Conservation (phyloP, 805 yeast genomes). For the Cyberlindnera sargentensis region DNA sequence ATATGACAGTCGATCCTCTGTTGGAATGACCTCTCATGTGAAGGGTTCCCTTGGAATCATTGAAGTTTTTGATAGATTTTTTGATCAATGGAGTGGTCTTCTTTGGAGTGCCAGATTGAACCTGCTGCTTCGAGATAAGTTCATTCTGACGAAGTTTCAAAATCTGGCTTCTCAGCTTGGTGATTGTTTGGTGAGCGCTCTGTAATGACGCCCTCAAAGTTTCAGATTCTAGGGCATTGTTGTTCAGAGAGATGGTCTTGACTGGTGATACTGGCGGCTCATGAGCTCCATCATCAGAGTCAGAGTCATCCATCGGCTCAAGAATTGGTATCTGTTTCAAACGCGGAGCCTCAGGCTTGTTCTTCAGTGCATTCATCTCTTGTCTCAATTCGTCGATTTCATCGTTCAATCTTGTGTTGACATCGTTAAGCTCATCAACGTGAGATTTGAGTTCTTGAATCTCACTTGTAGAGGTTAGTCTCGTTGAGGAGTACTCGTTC, state of each 20-base stretch:
- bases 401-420: conserved; percentile 51
- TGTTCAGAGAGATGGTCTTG: conserved; percentile 31
- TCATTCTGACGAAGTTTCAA: conserved; percentile 22
- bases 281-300: conserved; percentile 31
- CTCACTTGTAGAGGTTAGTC: conserved; percentile 33
- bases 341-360: conserved; percentile 12
- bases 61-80: conserved; percentile 5
- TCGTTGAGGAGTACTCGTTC: conserved; percentile 31
- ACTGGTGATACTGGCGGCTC: conserved; percentile 32
- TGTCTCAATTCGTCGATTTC: conserved; percentile 26
- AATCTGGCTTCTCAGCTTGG: conserved; percentile 43
- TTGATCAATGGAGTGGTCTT: conserved; percentile 13
- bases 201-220: conserved; percentile 56
- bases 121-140: conserved; percentile 10
- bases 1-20: conserved; percentile 19
- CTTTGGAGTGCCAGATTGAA: conserved; percentile 5
- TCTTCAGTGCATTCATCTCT: conserved; percentile 13
- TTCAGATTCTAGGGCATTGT: conserved; percentile 52
- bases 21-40: conserved; percentile 18
- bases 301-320: conserved; percentile 20
- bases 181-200: conserved; percentile 56
- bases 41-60: conserved; percentile 12
- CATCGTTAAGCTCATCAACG: conserved; percentile 59
- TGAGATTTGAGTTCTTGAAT: conserved; percentile 41
- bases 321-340: conserved; percentile 17